Conservation (phyloP, 352 stramenopile genomes). For the Phytopythium delawarense region DNA sequence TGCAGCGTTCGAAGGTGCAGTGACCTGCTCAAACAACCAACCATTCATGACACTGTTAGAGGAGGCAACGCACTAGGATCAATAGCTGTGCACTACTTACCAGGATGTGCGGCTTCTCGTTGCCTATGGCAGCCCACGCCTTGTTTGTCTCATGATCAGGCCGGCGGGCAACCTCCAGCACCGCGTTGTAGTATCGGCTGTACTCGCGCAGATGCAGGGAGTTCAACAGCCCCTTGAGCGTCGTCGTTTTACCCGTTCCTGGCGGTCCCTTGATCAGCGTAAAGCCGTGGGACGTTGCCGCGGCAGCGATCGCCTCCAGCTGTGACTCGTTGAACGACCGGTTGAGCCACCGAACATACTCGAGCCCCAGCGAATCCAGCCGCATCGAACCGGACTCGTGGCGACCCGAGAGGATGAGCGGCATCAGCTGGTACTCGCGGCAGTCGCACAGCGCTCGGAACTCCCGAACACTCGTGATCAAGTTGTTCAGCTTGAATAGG, state of each 20-base stretch:
- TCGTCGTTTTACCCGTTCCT: constrained; percentile 91
- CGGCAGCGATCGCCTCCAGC: constrained; percentile 84
- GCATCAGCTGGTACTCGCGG: constrained; percentile 66
- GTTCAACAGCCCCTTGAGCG: constrained; percentile 89
- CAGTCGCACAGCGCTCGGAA: constrained; percentile 85
- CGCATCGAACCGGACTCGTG: constrained; percentile 70
- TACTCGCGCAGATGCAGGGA: constrained; percentile 91
- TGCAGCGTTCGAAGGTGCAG: constrained; percentile 93
- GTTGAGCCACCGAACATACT: constrained; percentile 80
- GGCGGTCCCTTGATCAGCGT: constrained; percentile 90
- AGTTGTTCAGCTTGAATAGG: constrained; percentile 83
- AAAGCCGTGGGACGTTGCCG: constrained; percentile 86
- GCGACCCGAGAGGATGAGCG: constrained; percentile 69
- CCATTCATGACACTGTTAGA: not conserved
- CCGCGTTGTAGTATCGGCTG: constrained; percentile 90
- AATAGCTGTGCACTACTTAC: constrained; percentile 18
- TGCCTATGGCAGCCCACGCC: constrained; percentile 77
- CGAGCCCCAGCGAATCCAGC: constrained; percentile 72
- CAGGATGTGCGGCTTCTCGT: constrained; percentile 92
- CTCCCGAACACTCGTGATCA: constrained; percentile 87
- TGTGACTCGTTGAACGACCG: constrained; percentile 88
- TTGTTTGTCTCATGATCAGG: constrained; percentile 79
- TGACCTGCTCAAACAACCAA: constrained; percentile 37
- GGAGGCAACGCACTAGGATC: not conserved
- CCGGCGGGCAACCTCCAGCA: constrained; percentile 74